phyloP scores from a whole-genome alignment of 345 rosid genomes.

The Populus tremula region DNA sequence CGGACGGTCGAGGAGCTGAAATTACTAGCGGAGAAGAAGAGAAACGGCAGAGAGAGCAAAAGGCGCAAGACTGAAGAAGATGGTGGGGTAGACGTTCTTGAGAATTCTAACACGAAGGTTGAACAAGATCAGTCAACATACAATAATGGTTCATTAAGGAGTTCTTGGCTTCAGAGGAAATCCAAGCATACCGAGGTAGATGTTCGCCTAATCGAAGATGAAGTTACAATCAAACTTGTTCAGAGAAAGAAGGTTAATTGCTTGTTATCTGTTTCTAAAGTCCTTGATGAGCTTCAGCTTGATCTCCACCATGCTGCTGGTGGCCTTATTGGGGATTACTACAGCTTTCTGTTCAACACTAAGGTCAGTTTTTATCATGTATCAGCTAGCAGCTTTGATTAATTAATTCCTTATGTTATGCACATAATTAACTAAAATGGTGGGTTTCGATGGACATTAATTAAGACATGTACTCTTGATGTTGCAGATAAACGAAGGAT shows the following conservation, averaged over 20 bases:
- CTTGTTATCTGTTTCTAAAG: slow-evolving; percentile 67
- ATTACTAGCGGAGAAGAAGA: slow-evolving; percentile 69
- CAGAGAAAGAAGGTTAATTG: slow-evolving; percentile 79
- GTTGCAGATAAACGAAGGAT: slow-evolving; percentile 32
- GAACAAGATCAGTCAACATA: slow-evolving; percentile 48
- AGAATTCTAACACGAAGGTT: slow-evolving; percentile 37
- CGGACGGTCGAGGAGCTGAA: slow-evolving; percentile 69
- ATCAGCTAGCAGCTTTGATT: background rate
- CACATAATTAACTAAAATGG: too few species aligned
- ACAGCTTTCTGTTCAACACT: slow-evolving; percentile 72
- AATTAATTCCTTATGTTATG: background rate
- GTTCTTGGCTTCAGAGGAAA: slow-evolving; percentile 89
- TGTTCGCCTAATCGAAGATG: slow-evolving; percentile 77
- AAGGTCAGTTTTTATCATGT: slow-evolving; percentile 44
- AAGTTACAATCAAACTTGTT: slow-evolving; percentile 78
- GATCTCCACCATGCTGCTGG: slow-evolving; percentile 88
- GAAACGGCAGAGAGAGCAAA: slow-evolving; percentile 55
- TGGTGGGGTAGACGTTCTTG: slow-evolving; percentile 34
- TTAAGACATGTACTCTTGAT: background rate
- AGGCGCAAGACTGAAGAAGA: slow-evolving; percentile 44
- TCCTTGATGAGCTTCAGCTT: slow-evolving; percentile 71
- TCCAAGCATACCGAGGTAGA: slow-evolving; percentile 82
- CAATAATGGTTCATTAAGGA: slow-evolving; percentile 49
- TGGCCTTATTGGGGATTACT: slow-evolving; percentile 79
- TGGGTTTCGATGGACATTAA: background rate